These are phyloP conservation scores for Phytophthora cryptogea DNA, from an alignment of 352 stramenopile species.

Conservation along the genomic window DNA sequence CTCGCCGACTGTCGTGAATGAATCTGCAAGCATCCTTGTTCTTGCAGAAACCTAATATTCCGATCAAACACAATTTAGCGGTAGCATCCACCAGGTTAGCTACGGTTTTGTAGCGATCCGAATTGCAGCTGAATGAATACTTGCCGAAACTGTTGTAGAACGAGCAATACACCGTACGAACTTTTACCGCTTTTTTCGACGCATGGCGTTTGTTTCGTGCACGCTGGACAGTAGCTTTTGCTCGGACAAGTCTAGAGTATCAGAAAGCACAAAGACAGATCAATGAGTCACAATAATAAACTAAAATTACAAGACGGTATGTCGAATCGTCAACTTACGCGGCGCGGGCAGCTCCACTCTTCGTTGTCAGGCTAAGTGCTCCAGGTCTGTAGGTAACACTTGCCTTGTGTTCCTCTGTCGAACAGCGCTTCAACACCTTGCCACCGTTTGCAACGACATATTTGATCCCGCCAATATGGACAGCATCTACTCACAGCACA, in stretches of 20 bases:
- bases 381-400: conserved; percentile 10
- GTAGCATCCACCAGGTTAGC: conserved; percentile 6
- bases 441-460: conserved; percentile 49
- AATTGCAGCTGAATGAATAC: conserved; percentile 15
- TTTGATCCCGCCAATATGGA: conserved; percentile 51
- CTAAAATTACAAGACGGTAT: not conserved
- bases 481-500: conserved; percentile 34
- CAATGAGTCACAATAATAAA: conserved; percentile 4
- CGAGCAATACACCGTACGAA: conserved; percentile 77
- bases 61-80: conserved; percentile 20
- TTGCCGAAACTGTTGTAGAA: conserved; percentile 88
- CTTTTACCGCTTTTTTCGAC: conserved; percentile 29
- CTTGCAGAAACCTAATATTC: conserved; percentile 71
- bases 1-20: conserved; percentile 83
- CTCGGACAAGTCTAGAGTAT: conserved; percentile 35
- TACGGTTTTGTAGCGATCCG: not conserved
- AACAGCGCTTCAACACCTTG: conserved; percentile 49
- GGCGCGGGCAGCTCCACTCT: conserved; percentile 34
- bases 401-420: conserved; percentile 27
- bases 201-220: conserved; percentile 47
- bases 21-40: conserved; percentile 81
- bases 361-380: conserved; percentile 30
- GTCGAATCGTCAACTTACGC: conserved; percentile 34
- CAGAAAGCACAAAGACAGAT: conserved; percentile 2
- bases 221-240: conserved; percentile 56